These are phyloP conservation scores for Mentha longifolia DNA, from an alignment of 257 asterid genomes.

Conservation along the genomic window DNA sequence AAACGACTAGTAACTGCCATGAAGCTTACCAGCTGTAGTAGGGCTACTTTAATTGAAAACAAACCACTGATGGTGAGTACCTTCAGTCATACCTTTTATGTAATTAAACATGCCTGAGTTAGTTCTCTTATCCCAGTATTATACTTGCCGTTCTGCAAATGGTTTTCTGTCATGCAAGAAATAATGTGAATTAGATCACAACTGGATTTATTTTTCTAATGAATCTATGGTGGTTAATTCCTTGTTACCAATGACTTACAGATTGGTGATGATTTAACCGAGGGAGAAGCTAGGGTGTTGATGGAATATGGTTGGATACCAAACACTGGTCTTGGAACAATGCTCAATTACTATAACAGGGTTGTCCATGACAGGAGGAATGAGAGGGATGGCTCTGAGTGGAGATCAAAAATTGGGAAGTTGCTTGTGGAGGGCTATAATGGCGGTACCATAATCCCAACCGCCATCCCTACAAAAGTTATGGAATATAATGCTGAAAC, in stretches of 20 bases:
- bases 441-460: constrained; percentile 58
- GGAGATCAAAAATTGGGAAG: constrained; percentile 86
- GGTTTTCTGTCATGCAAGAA: background rate
- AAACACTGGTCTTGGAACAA: constrained; percentile 80
- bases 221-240: background rate
- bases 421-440: constrained; percentile 78
- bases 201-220: too few relatives aligned
- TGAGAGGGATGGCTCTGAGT: constrained; percentile 70
- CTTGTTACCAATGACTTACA: constrained; percentile 32
- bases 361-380: constrained; percentile 74
- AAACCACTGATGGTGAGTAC: constrained; percentile 69
- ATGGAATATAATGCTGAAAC: constrained; percentile 41
- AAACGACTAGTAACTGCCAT: constrained; percentile 75
- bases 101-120: constrained; percentile 21
- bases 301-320: constrained; percentile 83
- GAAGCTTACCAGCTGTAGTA: constrained; percentile 86
- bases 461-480: constrained; percentile 40
- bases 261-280: constrained; percentile 85
- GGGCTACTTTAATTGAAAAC: constrained; percentile 72
- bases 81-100: constrained; percentile 15
- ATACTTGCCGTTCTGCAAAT: constrained; percentile 14
- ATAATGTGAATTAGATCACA: constrained; percentile 5
- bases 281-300: constrained; percentile 85
- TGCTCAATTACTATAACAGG: constrained; percentile 88
- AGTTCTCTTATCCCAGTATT: constrained; percentile 4